Conservation (phyloP, 495 filamentous ascomycete species). For the Bryoglossum gracile region DNA sequence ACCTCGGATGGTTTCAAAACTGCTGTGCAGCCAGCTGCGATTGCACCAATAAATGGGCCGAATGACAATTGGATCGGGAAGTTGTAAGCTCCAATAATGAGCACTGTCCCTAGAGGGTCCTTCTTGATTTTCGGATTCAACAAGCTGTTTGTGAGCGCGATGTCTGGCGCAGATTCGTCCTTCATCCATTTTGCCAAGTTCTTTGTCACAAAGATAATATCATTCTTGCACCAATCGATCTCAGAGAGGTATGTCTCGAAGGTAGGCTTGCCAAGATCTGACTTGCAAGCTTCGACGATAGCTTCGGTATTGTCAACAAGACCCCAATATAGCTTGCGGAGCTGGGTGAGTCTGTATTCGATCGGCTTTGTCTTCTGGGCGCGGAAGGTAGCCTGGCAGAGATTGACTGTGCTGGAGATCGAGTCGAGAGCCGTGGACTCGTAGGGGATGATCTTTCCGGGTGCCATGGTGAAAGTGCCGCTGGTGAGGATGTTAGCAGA, state of each 20-base stretch:
- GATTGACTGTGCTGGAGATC: conserved; percentile 53
- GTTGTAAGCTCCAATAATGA: conserved; percentile 92
- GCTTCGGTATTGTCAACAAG: conserved; percentile 66
- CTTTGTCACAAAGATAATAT: conserved; percentile 66
- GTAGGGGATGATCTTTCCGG: conserved; percentile 46
- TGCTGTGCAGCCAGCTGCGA: conserved; percentile 82
- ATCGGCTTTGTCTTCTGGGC: conserved; percentile 75
- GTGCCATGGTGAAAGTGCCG: conserved; percentile 15
- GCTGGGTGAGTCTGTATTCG: conserved; percentile 73
- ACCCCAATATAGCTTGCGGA: conserved; percentile 91
- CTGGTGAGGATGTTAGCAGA: no score
- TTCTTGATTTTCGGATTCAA: conserved; percentile 74
- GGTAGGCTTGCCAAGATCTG: conserved; percentile 65
- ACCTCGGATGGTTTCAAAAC: conserved; percentile 86
- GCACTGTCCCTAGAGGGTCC: conserved; percentile 75
- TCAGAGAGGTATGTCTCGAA: conserved; percentile 69
- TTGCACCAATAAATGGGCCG: conserved; percentile 78
- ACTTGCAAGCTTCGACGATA: conserved; percentile 59
- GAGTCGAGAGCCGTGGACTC: conserved; percentile 58
- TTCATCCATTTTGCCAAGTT: conserved; percentile 75
- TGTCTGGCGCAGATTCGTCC: conserved; percentile 67
- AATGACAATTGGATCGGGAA: conserved; percentile 78
- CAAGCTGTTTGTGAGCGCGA: conserved; percentile 55
- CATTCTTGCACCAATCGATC: conserved; percentile 63
- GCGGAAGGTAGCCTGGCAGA: conserved; percentile 56